phyloP scores from a whole-genome alignment of 352 stramenopile genomes.

The Pythium monospermum region DNA sequence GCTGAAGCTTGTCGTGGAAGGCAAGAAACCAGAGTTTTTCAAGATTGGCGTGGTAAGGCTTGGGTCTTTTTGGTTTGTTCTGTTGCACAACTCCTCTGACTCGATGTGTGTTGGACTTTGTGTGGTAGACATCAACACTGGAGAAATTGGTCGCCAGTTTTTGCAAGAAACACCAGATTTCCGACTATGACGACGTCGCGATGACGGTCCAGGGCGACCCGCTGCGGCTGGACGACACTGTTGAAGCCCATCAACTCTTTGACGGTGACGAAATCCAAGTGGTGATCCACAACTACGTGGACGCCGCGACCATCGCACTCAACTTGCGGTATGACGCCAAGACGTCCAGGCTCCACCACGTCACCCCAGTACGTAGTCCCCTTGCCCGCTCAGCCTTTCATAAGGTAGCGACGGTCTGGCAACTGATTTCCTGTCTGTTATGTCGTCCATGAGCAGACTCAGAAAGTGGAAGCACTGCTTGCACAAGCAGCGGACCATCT shows the following conservation, averaged over 20 bases:
- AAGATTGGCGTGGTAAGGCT: conserved; percentile 65
- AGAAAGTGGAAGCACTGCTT: conserved; percentile 41
- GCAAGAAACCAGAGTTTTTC: conserved; percentile 51
- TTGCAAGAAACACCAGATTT: conserved; percentile 55
- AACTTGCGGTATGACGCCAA: conserved; percentile 43
- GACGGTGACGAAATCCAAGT: conserved; percentile 66
- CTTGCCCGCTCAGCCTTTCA: neutral
- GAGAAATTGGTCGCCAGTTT: conserved; percentile 62
- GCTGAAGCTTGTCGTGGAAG: conserved; percentile 46
- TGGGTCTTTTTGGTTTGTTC: conserved; percentile 2
- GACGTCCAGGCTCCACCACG: conserved; percentile 23
- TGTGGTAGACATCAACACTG: conserved; percentile 33
- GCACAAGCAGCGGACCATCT: conserved; percentile 25
- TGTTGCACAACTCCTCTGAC: neutral
- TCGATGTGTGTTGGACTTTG: neutral
- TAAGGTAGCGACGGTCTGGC: neutral
- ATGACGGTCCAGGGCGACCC: conserved; percentile 43
- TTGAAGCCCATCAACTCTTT: conserved; percentile 47
- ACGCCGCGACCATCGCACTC: conserved; percentile 30
- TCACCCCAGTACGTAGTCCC: conserved; percentile 32
- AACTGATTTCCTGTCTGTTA: neutral
- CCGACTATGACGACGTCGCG: conserved; percentile 37
- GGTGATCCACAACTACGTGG: conserved; percentile 32
- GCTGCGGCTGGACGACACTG: conserved; percentile 33
- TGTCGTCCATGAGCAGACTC: conserved; percentile 19